Percentiles rank a stretch among this genome's conserved stretches.
phyloP scores from a whole-genome alignment of 352 stramenopile species.

The Globisporangium spiculum region DNA sequence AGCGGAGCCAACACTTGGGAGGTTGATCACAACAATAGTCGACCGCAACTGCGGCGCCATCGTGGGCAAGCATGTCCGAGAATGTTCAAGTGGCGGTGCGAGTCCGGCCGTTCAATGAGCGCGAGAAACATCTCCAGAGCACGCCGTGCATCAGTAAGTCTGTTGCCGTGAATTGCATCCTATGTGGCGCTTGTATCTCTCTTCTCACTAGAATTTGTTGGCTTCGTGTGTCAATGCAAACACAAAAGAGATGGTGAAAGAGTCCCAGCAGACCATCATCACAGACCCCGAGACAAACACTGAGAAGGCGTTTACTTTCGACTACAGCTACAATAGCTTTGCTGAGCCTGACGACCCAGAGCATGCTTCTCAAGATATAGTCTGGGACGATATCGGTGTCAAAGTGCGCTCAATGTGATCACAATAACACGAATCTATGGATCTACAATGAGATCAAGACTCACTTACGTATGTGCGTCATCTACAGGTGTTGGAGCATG shows the following conservation, averaged over 20 bases:
- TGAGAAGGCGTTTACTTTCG: conserved; percentile 85
- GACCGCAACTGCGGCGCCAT: background rate
- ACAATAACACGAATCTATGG: background rate
- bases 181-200: background rate
- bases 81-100: conserved; percentile 85
- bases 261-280: conserved; percentile 82
- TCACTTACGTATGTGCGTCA: background rate
- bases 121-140: conserved; percentile 72
- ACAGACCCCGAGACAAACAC: conserved; percentile 71
- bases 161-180: no score
- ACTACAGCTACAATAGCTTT: conserved; percentile 90
- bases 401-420: conserved; percentile 29
- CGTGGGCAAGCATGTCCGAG: conserved; percentile 50
- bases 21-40: background rate
- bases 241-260: conserved; percentile 64
- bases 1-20: background rate
- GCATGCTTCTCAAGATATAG: conserved; percentile 73
- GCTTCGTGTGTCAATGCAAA: background rate
- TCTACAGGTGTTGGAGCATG: conserved; percentile 76
- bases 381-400: conserved; percentile 85
- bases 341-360: conserved; percentile 44
- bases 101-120: conserved; percentile 80
- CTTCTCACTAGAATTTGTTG: background rate
- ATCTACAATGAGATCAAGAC: background rate
- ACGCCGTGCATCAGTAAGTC: conserved; percentile 63